These are phyloP conservation scores for Hymenoscyphus albidus DNA, from an alignment of 2,329 filamentous ascomycete genomes.

Conservation along the genomic window DNA sequence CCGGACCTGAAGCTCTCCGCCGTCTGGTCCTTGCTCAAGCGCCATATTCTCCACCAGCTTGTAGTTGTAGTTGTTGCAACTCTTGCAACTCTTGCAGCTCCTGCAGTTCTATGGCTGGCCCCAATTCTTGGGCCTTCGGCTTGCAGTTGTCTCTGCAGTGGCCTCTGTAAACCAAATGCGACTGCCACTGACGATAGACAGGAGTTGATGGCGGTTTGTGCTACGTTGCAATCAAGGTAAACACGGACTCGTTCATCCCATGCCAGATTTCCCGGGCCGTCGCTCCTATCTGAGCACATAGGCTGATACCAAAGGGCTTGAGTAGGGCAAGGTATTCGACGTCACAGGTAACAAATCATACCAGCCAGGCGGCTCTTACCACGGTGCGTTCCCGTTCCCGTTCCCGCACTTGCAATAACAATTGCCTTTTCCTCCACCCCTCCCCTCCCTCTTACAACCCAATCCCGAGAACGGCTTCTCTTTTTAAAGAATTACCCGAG, in stretches of 20 bases:
- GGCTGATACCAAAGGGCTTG: neutral
- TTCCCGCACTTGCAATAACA: too few relatives aligned
- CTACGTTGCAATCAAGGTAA: conserved; percentile 68
- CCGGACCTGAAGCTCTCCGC: neutral
- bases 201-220: conserved; percentile 61
- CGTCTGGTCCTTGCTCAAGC: neutral
- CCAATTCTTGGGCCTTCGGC: conserved; percentile 1
- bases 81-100: neutral
- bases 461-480: neutral
- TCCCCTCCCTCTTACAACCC: neutral
- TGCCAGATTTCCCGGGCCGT: conserved; percentile 13
- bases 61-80: too few relatives aligned
- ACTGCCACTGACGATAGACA: conserved; percentile 35
- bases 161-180: too few relatives aligned
- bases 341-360: conserved; percentile 89
- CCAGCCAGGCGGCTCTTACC: conserved; percentile 75
- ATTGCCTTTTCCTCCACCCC: conserved; percentile 15
- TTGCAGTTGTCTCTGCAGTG: too few relatives aligned
- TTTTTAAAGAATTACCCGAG: neutral
- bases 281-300: neutral
- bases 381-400: conserved; percentile 54
- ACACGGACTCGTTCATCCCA: conserved; percentile 2
- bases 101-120: neutral
- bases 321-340: conserved; percentile 86
- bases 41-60: neutral